phyloP scores from a whole-genome alignment of 331 rosid genomes.

The Acacia concinna region DNA sequence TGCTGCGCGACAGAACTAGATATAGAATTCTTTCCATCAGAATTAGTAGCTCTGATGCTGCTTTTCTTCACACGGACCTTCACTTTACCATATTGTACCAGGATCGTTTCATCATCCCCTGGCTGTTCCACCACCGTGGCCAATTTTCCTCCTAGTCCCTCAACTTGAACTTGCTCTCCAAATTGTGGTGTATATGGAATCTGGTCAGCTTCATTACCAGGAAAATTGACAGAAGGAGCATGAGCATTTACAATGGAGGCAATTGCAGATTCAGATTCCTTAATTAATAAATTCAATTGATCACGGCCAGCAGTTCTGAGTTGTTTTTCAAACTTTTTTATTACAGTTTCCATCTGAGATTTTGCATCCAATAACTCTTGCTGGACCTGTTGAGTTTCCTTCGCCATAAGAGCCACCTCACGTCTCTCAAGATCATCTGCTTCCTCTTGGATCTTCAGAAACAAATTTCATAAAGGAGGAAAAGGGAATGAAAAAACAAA shows the following conservation, averaged over 20 bases:
- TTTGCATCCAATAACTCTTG: slow-evolving; percentile 60
- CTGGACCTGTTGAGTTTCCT: slow-evolving; percentile 59
- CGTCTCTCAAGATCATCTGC: slow-evolving; percentile 82
- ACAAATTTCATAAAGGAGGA: background rate
- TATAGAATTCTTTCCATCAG: slow-evolving; percentile 39
- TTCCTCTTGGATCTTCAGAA: slow-evolving; percentile 72
- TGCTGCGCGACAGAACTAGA: slow-evolving; percentile 42
- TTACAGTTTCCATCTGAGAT: slow-evolving; percentile 62
- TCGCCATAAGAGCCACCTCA: slow-evolving; percentile 62
- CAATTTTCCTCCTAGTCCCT: slow-evolving; percentile 68
- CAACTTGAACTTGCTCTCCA: slow-evolving; percentile 75
- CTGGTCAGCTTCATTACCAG: slow-evolving; percentile 39
- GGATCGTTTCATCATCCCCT: slow-evolving; percentile 60
- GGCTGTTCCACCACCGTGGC: slow-evolving; percentile 76
- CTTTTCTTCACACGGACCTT: slow-evolving; percentile 84
- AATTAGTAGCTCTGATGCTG: slow-evolving; percentile 54
- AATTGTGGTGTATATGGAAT: slow-evolving; percentile 57
- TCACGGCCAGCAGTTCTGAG: slow-evolving; percentile 49
- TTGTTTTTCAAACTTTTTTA: slow-evolving; percentile 65
- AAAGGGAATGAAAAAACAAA: background rate
- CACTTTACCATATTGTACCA: slow-evolving; percentile 84
- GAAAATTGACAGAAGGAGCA: slow-evolving; percentile 39
- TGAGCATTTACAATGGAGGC: slow-evolving; percentile 69
- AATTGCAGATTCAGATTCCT: slow-evolving; percentile 69
- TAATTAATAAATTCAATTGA: slow-evolving; percentile 63